Evolutionary conservation across 2,329 filamentous ascomycete genomes (phyloP), one percentile per base, ranked within the genome.

Genomic region (Aspergillus uvarum): DNA sequence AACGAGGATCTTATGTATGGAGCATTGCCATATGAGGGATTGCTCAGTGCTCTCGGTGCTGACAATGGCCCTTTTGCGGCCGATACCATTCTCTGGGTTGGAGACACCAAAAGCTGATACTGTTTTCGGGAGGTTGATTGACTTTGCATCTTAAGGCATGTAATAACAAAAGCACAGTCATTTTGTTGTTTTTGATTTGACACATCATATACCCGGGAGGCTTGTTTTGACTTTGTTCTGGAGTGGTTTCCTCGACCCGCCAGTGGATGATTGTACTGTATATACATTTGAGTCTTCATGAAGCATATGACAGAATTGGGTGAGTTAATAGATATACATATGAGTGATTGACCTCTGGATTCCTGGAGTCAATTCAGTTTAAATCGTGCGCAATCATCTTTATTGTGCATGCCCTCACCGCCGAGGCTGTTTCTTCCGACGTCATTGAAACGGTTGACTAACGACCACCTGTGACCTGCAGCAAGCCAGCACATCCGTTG

Each of bases 1-100:
- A 73, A 74, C 12, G 76, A 81, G 14, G 81, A 82, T 64, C 65
- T 77, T 8, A 65, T 82, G 35, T 82, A 81, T 58, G 72, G 63
- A 3, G 77, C 70, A 19, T 63, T 66, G 61, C 68, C 68, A 31
- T 70, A 61, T 26, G 66, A 66, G 58, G 65, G 51, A 31, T 69
- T 67, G 53, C 76, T 73, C 54, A 65, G 65, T 50, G 72, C 73
- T 14, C 61, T 77, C 52, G 71, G 74, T 6, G 62, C 68, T 31
- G 69, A 68, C n/a, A 68, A 70, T 51, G 59, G 61, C 12, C 54
- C 66, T 7, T 66, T 68, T 6, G 57, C 68, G 7, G 64, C 69
- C n/a, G 64, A 65, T 4, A 66, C 61, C 19, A 67, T 75, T 12
- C 60, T 69, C 31, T 72, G 72, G 70, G 64, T 75, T 51, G 66